Percentiles rank a stretch among this genome's conserved stretches.
These are phyloP conservation scores for Sclerotinia subarctica DNA, from an alignment of 2,329 filamentous ascomycete species.

Conservation along the genomic window DNA sequence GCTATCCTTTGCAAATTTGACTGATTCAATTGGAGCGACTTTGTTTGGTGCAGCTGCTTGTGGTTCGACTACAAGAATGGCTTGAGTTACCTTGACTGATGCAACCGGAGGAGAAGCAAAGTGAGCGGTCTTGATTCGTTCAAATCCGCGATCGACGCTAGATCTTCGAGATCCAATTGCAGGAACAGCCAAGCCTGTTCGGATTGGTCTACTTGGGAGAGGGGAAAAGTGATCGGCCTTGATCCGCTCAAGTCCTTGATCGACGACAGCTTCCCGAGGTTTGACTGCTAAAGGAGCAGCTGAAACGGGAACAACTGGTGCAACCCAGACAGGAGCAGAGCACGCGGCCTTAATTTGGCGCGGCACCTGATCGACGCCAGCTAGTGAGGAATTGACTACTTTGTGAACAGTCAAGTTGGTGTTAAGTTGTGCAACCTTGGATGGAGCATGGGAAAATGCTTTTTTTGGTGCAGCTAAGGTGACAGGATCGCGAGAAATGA, in stretches of 20 bases:
- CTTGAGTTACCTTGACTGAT: no score
- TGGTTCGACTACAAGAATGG: no score
- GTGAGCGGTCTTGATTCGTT: not conserved
- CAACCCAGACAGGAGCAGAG: no score
- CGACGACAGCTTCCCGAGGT: not conserved
- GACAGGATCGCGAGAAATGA: no score
- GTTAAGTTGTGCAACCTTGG: not conserved
- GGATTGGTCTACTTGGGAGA: not conserved
- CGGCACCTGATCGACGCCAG: not conserved
- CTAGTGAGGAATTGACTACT: not conserved
- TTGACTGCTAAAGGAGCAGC: not conserved
- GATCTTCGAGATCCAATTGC: not conserved
- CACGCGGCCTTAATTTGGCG: not conserved
- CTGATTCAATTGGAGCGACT: not conserved
- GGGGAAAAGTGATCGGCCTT: not conserved
- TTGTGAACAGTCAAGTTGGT: not conserved
- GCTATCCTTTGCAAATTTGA: not conserved
- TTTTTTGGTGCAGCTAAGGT: not conserved
- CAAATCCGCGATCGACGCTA: not conserved
- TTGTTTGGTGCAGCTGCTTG: no score
- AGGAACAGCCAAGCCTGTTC: not conserved
- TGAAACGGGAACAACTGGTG: not conserved
- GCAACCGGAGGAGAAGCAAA: not conserved
- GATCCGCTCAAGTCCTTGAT: not conserved
- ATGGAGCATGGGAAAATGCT: not conserved